phyloP scores from a whole-genome alignment of 441 rosid species.

The Populus tomentosa region DNA sequence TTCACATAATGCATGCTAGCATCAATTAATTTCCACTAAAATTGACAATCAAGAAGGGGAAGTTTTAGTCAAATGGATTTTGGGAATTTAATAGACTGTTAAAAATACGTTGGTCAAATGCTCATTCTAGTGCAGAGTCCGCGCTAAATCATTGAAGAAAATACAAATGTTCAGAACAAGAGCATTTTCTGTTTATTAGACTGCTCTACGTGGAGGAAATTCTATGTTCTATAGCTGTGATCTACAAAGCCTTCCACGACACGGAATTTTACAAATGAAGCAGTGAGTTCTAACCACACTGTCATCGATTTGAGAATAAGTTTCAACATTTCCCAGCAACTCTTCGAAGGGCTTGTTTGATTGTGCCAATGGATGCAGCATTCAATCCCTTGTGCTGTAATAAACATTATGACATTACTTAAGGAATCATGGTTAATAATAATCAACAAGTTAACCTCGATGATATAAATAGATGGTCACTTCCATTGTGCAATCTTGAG shows the following conservation, averaged over 20 bases:
- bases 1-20: not conserved
- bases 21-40: not conserved
- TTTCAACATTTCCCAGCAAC: constrained; percentile 53
- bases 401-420: not conserved
- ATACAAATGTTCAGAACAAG: not conserved
- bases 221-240: constrained; percentile 3
- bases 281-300: not conserved
- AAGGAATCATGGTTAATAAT: not conserved
- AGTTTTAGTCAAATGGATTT: not conserved
- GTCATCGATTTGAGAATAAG: not conserved
- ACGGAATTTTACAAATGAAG: constrained; percentile 17
- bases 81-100: not conserved
- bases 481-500: not conserved
- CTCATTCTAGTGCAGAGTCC: not conserved
- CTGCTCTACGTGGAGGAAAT: constrained; percentile 10
- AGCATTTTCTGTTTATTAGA: constrained; percentile 12
- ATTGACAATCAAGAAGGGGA: not conserved
- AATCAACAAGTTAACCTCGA: not conserved
- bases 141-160: not conserved
- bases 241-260: constrained; percentile 8
- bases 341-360: constrained; percentile 53
- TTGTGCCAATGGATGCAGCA: constrained; percentile 36
- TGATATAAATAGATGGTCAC: not conserved
- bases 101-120: not conserved
- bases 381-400: constrained; percentile 59